Percentiles rank a stretch among this genome's conserved stretches.
These are phyloP conservation scores for Lippia alba DNA, from an alignment of 305 asterid genomes.

Conservation along the genomic window DNA sequence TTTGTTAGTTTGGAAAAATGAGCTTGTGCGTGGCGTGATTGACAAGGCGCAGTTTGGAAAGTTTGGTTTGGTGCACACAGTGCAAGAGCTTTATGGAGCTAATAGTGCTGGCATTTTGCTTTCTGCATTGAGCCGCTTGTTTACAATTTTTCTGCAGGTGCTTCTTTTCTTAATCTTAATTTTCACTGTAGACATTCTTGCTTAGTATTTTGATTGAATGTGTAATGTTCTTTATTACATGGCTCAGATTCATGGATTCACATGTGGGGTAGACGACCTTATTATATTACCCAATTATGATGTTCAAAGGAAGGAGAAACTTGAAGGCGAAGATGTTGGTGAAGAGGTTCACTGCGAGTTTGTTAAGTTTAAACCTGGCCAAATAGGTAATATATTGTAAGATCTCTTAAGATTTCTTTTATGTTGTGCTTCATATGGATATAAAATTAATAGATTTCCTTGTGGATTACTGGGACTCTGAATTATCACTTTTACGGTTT, in stretches of 20 bases:
- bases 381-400: conserved; percentile 61
- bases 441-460: no score
- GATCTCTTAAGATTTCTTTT: conserved; percentile 21
- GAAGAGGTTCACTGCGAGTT: conserved; percentile 95
- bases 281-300: conserved; percentile 80
- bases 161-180: conserved; percentile 32
- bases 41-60: conserved; percentile 99
- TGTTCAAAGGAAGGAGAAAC: conserved; percentile 79
- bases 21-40: conserved; percentile 91
- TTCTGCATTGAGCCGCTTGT: conserved; percentile 88
- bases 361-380: conserved; percentile 82
- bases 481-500: not conserved
- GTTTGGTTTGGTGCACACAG: conserved; percentile 93
- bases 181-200: conserved; percentile 24
- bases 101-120: conserved; percentile 89
- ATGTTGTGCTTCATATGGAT: no score
- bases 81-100: conserved; percentile 96
- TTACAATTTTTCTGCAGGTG: conserved; percentile 94
- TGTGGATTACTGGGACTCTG: conserved; percentile 1
- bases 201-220: conserved; percentile 19
- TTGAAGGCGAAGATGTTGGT: conserved; percentile 94
- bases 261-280: conserved; percentile 96
- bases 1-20: conserved; percentile 86
- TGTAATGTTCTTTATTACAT: conserved; percentile 28
- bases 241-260: conserved; percentile 86